These are phyloP conservation scores for Suillus subaureus DNA, from an alignment of 768 basidiomycete genomes.

Conservation along the genomic window DNA sequence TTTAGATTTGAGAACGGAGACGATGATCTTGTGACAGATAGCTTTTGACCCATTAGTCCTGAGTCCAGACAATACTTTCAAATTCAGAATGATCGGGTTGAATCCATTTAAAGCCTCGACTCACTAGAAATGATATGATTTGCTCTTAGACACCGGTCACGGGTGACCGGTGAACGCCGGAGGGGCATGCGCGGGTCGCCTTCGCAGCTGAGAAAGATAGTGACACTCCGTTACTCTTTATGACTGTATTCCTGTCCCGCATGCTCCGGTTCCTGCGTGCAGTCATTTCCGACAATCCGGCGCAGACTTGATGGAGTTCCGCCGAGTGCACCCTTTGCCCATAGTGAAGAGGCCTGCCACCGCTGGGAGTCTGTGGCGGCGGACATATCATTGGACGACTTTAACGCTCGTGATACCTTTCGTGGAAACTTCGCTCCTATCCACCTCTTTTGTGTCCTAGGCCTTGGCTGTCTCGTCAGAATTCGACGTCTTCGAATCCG, in stretches of 20 bases:
- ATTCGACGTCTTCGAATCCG: neutral
- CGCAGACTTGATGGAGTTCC: neutral
- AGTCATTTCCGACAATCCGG: neutral
- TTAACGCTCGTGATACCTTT: neutral
- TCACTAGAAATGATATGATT: neutral
- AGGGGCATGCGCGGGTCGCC: neutral
- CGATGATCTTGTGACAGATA: neutral
- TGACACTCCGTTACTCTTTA: neutral
- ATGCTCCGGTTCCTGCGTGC: neutral
- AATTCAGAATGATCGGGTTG: neutral
- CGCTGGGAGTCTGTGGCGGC: neutral
- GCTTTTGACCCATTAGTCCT: neutral
- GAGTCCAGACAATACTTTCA: neutral
- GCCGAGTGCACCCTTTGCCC: neutral
- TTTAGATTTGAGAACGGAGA: neutral
- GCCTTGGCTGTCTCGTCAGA: neutral
- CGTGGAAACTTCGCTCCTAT: neutral
- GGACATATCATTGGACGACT: neutral
- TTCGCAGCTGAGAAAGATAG: neutral
- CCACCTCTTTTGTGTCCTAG: neutral
- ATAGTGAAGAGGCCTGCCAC: neutral
- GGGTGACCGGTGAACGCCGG: neutral
- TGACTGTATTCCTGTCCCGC: neutral
- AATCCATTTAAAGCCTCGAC: neutral
- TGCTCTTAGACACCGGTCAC: neutral